phyloP scores from a whole-genome alignment of 75 land plant species.

The Cunninghamia lanceolata region DNA sequence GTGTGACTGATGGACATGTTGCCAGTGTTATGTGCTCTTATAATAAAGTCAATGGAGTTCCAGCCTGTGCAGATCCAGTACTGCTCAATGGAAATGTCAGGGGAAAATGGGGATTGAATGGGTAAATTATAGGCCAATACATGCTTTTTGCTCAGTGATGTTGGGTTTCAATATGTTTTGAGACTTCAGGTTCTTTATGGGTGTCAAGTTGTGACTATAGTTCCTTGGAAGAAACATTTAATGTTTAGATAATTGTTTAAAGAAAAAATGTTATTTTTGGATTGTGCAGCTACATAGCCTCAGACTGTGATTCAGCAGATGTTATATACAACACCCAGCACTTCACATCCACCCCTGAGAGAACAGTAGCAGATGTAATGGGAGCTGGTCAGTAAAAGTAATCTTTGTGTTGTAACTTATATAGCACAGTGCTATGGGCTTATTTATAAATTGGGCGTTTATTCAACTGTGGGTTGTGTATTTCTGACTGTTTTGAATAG shows the following conservation, averaged over 20 bases:
- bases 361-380: conserved; percentile 43
- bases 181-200: not conserved
- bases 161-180: not conserved
- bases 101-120: conserved; percentile 54
- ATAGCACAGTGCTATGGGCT: not conserved
- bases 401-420: not conserved
- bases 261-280: not conserved
- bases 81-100: conserved; percentile 48
- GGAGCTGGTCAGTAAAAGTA: conserved; percentile 22
- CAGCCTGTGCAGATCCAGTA: conserved; percentile 52
- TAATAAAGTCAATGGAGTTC: conserved; percentile 85
- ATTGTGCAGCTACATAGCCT: conserved; percentile 31
- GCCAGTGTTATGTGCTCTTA: conserved; percentile 97
- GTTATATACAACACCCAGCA: conserved; percentile 30
- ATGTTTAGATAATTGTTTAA: not conserved
- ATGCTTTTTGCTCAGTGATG: not conserved
- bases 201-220: not conserved
- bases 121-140: conserved; percentile 21
- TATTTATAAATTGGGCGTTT: not conserved
- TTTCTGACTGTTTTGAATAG: conserved; percentile 31
- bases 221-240: not conserved
- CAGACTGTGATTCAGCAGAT: conserved; percentile 51
- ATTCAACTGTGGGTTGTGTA: not conserved
- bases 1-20: conserved; percentile 67
- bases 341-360: conserved; percentile 38